Evolutionary conservation across 2,329 filamentous ascomycete genomes (phyloP).

Genomic region (Ophiostoma piceae): DNA sequence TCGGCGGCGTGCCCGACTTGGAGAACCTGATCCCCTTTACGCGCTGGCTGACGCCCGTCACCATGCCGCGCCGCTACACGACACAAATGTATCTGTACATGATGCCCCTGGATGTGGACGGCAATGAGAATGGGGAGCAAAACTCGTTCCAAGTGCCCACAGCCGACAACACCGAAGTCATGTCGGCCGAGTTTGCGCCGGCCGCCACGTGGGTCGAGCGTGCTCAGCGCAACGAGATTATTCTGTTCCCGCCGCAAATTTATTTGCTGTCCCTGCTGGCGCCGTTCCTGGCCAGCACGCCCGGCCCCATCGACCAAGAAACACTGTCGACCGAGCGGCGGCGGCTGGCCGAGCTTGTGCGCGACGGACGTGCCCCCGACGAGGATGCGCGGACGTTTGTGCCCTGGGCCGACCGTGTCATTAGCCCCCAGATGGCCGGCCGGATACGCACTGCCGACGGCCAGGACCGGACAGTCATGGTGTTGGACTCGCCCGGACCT

Average conservation of each 20-base stretch:
- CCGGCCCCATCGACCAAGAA: constrained; percentile 27
- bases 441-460: constrained; percentile 35
- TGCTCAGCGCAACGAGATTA: constrained; percentile 61
- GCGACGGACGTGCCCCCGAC: constrained; percentile 34
- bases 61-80: constrained; percentile 70
- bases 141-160: constrained; percentile 35
- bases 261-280: constrained; percentile 61
- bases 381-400: constrained; percentile 34
- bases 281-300: constrained; percentile 42
- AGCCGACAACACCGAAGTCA: constrained; percentile 58
- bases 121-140: constrained; percentile 17
- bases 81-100: constrained; percentile 98
- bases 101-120: constrained; percentile 52
- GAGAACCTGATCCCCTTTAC: constrained; percentile 75
- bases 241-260: constrained; percentile 86
- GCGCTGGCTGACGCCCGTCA: constrained; percentile 79
- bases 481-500: constrained; percentile 52
- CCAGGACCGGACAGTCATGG: constrained; percentile 49
- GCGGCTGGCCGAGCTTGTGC: constrained; percentile 51
- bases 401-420: constrained; percentile 57
- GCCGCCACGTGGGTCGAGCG: constrained; percentile 63
- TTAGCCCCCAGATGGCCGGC: constrained; percentile 49
- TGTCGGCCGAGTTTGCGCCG: constrained; percentile 61
- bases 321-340: constrained; percentile 41
- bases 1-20: constrained; percentile 57